Evolutionary conservation across 352 stramenopile genomes (phyloP), one percentile per base, ranked within the genome.

Genomic region (Phytophthora pistaciae): DNA sequence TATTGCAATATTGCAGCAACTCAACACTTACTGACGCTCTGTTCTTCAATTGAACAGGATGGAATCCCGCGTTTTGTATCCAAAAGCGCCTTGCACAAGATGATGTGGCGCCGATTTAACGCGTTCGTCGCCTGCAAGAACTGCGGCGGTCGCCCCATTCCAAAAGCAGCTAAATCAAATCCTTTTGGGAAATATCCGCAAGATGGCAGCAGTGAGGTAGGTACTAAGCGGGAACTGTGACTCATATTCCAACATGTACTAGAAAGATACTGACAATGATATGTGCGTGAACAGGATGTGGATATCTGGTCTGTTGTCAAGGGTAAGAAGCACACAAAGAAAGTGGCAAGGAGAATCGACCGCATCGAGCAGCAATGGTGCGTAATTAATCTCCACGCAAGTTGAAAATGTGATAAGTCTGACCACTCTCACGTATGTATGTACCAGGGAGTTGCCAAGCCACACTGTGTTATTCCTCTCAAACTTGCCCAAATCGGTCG

Each of bases 81-180:
- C 1, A 91, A 87, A 25, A 79, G 69, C 23, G 50, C 79, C 3
- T 18, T 65, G 11, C 78, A 84, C 48, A 77, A 77, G 6, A 80
- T 87, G 62, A 80, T 87, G 33, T 94, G 85, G 87, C 75, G 85
- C 5, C 75, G 87, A 6, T 93, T 94, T 70, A 84, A 88, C 42
- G 87, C 85, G 5, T 94, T 88, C 64, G 83, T 90, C 11, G 66
- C 64, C 7, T 94, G 87, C 68, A 90, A 87, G 29, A 92, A 92
- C 61, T 94, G 87, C 36, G 79, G 74, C 29, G 87, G 87, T 11
- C 69, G 80, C 21, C 85, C 85, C 0, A 66, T 91, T 23, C 56
- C 73, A 42, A 79, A 61, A 48, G 25, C 68, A 29, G 50, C 52
- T 31, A 79, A 78, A 54, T 68, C 50, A 0, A 76, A 78, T 36